Evolutionary conservation across 805 yeast genomes (phyloP).

Genomic region (Naumovozyma castellii): DNA sequence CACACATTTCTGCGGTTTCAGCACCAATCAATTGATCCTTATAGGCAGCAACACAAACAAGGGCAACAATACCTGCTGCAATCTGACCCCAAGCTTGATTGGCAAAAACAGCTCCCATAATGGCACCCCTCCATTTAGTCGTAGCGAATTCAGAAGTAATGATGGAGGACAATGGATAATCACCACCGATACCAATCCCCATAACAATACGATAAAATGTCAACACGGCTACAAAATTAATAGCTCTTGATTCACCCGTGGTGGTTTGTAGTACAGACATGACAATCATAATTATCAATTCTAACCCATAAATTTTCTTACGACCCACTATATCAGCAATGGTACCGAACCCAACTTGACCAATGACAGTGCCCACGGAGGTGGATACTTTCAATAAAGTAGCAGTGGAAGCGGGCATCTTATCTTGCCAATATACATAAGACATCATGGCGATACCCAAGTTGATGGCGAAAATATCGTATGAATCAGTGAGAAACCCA

Average conservation of each 20-base stretch:
- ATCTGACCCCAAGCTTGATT: constrained; percentile 97
- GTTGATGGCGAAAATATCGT: constrained; percentile 86
- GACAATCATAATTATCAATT: constrained; percentile 72
- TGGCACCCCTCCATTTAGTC: constrained; percentile 96
- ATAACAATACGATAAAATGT: constrained; percentile 71
- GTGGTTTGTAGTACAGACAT: constrained; percentile 74
- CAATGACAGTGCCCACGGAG: constrained; percentile 88
- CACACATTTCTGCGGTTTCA: constrained; percentile 50
- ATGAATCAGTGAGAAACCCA: constrained; percentile 88
- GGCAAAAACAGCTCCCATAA: constrained; percentile 92
- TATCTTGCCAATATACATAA: constrained; percentile 61
- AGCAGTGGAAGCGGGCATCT: constrained; percentile 58
- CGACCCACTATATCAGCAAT: constrained; percentile 78
- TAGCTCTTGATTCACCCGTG: constrained; percentile 61
- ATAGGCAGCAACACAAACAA: constrained; percentile 69
- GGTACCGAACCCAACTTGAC: constrained; percentile 78
- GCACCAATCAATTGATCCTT: constrained; percentile 50
- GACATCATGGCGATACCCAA: constrained; percentile 71
- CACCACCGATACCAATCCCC: constrained; percentile 98
- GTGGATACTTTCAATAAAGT: constrained; percentile 81
- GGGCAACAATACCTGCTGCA: constrained; percentile 74
- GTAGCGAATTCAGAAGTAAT: constrained; percentile 88
- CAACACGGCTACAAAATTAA: constrained; percentile 64
- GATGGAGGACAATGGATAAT: constrained; percentile 88
- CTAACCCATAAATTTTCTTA: constrained; percentile 79